phyloP scores from a whole-genome alignment of 2,329 filamentous ascomycete species.

The Alternaria solani region DNA sequence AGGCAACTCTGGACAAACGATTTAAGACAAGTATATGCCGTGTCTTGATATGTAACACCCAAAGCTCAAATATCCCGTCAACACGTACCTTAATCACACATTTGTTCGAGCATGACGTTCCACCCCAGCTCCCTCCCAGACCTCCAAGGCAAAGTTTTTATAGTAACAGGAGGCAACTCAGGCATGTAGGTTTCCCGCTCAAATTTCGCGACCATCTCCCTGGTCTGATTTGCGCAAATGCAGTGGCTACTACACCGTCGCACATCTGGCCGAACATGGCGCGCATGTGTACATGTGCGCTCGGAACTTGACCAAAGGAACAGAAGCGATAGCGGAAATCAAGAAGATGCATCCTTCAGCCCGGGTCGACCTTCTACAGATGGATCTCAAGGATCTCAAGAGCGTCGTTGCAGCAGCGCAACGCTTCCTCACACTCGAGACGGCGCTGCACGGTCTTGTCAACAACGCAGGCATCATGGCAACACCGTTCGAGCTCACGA shows the following conservation, averaged over 20 bases:
- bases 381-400: background rate
- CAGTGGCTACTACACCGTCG: background rate
- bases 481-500: conserved; percentile 38
- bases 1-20: background rate
- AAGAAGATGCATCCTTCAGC: background rate
- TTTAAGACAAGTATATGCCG: background rate
- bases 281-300: background rate
- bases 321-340: background rate
- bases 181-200: background rate
- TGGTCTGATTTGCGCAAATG: background rate
- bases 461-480: background rate
- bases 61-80: background rate
- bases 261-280: background rate
- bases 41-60: background rate
- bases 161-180: background rate
- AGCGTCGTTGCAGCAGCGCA: background rate
- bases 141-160: background rate
- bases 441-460: background rate
- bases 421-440: background rate
- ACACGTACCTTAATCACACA: background rate
- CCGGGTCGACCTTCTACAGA: background rate
- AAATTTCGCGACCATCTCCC: background rate
- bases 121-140: background rate
- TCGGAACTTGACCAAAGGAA: background rate
- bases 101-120: background rate